Evolutionary conservation across 2,329 filamentous ascomycete species (phyloP), one percentile per base, ranked within the genome.

Genomic region (Xylaria sp.): DNA sequence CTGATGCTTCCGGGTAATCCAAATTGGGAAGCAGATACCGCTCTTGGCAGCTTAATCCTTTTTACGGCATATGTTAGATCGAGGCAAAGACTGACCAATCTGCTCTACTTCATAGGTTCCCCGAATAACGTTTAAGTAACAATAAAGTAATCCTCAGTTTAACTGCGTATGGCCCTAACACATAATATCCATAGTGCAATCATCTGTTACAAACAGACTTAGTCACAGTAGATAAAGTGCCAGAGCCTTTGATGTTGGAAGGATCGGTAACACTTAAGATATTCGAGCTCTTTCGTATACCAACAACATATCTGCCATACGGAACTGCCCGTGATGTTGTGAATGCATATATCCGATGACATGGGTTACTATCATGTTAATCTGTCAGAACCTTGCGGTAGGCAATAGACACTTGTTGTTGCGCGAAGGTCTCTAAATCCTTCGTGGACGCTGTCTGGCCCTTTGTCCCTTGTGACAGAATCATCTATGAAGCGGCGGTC

Each of bases 1-100:
- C n/a, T 13, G 25, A 59, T 68, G 59, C 39, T 59, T 55, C 63
- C 66, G 66, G 36, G 56, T 45, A n/a, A 43, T 41, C 63, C 63
- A 55, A 36, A 68, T 63, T 48, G 39, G 63, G 53, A 56, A 59
- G 25, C 20, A 36, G 46, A 32, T 36, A 36, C 30, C 30, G 23
- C 28, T 62, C 62, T 61, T 23, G 30, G 36, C 25, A 63, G 15
- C 28, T 36, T 25, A 45, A 39, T 57, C 30, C 20, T 45, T 28
- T 45, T 23, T 15, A 20, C 32, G 20, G 28, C 34, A 41, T 41
- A 25, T 56, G n/a, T 41, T 39, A 55, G 32, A 43, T 10, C 23
- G 6, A 41, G 55, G 15, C 15, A 23, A 28, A 12, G 30, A 20
- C 55, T 13, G 1, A 12, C 25, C 20, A 4, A 36, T 55, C 8